Percentiles rank a stretch among this genome's conserved stretches.
Conservation (phyloP, 2,329 filamentous ascomycete genomes). For the Ophiostoma novo-ulmi region DNA sequence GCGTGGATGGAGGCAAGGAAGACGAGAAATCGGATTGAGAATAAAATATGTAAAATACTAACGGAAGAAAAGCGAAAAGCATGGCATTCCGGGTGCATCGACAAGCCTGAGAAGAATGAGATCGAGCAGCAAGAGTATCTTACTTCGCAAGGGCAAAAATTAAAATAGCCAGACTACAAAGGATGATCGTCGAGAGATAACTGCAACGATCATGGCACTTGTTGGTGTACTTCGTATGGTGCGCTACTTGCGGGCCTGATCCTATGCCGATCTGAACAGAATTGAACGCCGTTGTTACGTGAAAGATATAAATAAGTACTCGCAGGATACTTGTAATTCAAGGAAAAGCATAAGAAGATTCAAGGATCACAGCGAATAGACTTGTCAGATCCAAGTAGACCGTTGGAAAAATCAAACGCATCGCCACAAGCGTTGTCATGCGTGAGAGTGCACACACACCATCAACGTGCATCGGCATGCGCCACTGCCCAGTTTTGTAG, state of each 20-base stretch:
- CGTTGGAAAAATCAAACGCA: background rate
- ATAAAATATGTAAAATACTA: background rate
- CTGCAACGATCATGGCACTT: background rate
- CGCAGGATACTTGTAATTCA: background rate
- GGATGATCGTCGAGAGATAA: background rate
- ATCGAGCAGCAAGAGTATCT: background rate
- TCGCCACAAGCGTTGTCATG: background rate
- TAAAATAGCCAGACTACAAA: background rate
- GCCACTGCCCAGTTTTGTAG: conserved; percentile 12
- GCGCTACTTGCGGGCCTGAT: background rate
- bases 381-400: background rate
- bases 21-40: background rate
- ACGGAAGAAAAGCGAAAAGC: background rate
- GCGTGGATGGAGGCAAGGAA: background rate
- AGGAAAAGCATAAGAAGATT: background rate
- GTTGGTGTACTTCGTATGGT: background rate
- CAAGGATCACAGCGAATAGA: conserved; percentile 2
- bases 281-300: background rate
- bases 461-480: conserved; percentile 1
- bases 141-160: background rate
- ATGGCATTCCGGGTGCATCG: background rate
- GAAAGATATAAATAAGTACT: background rate
- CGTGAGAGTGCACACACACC: conserved; percentile 1
- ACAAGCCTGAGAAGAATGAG: background rate
- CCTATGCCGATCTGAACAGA: background rate